phyloP scores from a whole-genome alignment of 257 asterid species.

The Przewalskia tangutica region DNA sequence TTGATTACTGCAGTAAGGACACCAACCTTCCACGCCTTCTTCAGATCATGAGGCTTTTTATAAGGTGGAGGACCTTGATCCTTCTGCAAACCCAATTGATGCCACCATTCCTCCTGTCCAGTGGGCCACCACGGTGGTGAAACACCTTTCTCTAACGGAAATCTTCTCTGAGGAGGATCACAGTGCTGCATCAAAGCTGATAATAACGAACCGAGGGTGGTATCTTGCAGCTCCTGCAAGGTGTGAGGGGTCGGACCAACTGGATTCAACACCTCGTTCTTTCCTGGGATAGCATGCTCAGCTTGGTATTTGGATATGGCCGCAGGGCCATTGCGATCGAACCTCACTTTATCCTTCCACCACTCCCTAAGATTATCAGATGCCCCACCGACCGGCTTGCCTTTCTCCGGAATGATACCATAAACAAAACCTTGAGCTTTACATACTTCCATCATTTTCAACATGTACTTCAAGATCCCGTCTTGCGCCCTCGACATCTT shows the following conservation, averaged over 20 bases:
- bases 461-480: slow-evolving; percentile 20
- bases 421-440: slow-evolving; percentile 15
- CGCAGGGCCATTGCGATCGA: slow-evolving; percentile 11
- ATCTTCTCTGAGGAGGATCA: slow-evolving; percentile 15
- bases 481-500: slow-evolving; percentile 23
- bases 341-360: slow-evolving; percentile 17
- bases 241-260: slow-evolving; percentile 2
- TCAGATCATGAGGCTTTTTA: slow-evolving; percentile 15
- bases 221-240: slow-evolving; percentile 13
- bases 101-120: slow-evolving; percentile 16
- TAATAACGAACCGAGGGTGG: slow-evolving; percentile 12
- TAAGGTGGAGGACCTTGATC: slow-evolving; percentile 14
- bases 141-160: slow-evolving; percentile 10
- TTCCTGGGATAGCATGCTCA: slow-evolving; percentile 5
- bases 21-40: slow-evolving; percentile 16
- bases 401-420: slow-evolving; percentile 15
- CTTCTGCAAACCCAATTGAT: slow-evolving; percentile 1
- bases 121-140: slow-evolving; percentile 17
- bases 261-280: neutral
- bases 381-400: slow-evolving; percentile 15
- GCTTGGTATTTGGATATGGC: slow-evolving; percentile 2
- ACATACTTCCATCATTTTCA: slow-evolving; percentile 18
- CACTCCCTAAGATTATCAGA: slow-evolving; percentile 16
- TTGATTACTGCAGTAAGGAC: slow-evolving; percentile 10
- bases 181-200: slow-evolving; percentile 16